Base-by-base conservation (phyloP, 495 filamentous ascomycete genomes). In the Penicillium malachiteum region DNA sequence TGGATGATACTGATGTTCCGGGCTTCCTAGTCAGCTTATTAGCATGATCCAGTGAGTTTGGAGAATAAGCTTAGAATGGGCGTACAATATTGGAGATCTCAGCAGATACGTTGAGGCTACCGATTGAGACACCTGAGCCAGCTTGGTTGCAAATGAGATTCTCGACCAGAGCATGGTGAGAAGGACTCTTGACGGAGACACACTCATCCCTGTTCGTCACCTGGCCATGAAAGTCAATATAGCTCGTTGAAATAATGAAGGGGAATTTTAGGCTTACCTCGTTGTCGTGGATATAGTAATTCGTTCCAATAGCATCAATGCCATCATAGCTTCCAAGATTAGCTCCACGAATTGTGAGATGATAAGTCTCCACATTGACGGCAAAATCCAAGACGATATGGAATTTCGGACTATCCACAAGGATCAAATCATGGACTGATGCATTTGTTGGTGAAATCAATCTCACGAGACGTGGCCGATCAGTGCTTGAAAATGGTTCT, bases 121-220 rank as follows among this genome's bases (percentile, higher is more conserved):
- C 77, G 39, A 78, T 78, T 0, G 71, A 73, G 38, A 72, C 69
- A 0, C 78, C 78, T 0, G 65, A 65, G 3, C 77, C 76, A 11
- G 71, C 73, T 57, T 74, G 73, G 60, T 81, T 82, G 59, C 78
- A 81, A 51, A 73, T 73, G 14, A 80, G 66, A 45, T 77, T 73
- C 53, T 81, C 76, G 50, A 81, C 69, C 5, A 80, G 64, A 30
- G 75, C 72, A 52, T 78, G 68, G 47, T 71, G 64, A 10, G 73
- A 68, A 4, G 76, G 76, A 8, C 62, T 72, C 48, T 77, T 68
- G 12, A 80, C 69, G 7, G 71, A 73, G 21, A 80, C 70, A 46
- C 77, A 80, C 55, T 80, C 77, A 49, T 80, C 76, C 14, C 70
- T 61, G 52, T 80, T 80, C 7, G 76, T 76, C 0, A 78, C 63